Percentiles rank a stretch among this genome's conserved stretches.
These are phyloP conservation scores for Monilinia polystroma DNA, from an alignment of 2,329 filamentous ascomycete species.

Conservation along the genomic window DNA sequence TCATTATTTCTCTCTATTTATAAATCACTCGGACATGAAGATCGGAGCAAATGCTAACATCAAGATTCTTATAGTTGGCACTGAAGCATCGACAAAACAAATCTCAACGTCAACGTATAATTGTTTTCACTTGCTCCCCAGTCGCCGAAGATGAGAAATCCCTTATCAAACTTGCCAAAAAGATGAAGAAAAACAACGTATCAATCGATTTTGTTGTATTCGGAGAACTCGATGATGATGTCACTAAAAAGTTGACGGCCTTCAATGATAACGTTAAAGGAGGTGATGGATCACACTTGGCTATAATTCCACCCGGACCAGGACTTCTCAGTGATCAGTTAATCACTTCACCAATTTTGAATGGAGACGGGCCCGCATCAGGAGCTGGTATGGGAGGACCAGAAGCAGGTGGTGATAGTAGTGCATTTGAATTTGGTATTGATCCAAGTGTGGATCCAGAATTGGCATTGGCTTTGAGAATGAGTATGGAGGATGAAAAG, in stretches of 20 bases:
- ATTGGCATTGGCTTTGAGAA: slow-evolving; percentile 86
- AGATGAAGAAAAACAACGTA: slow-evolving; percentile 98
- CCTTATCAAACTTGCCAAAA: slow-evolving; percentile 85
- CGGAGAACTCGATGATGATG: slow-evolving; percentile 87
- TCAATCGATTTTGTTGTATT: slow-evolving; percentile 94
- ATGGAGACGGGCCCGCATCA: slow-evolving; percentile 69
- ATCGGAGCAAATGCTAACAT: slow-evolving; percentile 28
- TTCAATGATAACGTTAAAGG: slow-evolving; percentile 94
- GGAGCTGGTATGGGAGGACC: slow-evolving; percentile 52
- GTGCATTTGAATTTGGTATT: slow-evolving; percentile 80
- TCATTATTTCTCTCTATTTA: neutral
- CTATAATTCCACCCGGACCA: slow-evolving; percentile 84
- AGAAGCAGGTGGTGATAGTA: slow-evolving; percentile 54
- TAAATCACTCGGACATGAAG: neutral
- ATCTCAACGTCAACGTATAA: slow-evolving; percentile 91
- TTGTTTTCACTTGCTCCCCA: slow-evolving; percentile 94
- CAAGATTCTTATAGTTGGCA: slow-evolving; percentile 63
- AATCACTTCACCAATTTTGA: slow-evolving; percentile 83
- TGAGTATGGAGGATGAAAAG: slow-evolving; percentile 98
- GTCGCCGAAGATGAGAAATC: slow-evolving; percentile 87
- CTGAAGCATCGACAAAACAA: slow-evolving; percentile 98
- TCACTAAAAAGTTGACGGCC: slow-evolving; percentile 85
- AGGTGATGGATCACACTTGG: slow-evolving; percentile 85
- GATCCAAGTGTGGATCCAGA: slow-evolving; percentile 92
- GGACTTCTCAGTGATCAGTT: slow-evolving; percentile 92